Conservation (phyloP, 2,329 filamentous ascomycete genomes). For the Ascosphaera apis region DNA sequence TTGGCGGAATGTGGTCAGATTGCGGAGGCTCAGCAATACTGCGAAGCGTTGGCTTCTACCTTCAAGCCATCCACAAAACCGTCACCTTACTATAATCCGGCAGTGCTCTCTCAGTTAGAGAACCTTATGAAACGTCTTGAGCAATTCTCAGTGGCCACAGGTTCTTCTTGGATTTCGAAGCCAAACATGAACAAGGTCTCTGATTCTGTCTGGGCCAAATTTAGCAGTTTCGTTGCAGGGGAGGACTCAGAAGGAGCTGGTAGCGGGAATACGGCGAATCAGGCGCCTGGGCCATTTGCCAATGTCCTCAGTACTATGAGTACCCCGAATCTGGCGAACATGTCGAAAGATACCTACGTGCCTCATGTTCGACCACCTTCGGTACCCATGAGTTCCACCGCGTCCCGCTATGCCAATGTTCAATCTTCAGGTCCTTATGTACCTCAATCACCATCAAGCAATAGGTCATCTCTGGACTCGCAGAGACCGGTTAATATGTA, state of each 20-base stretch:
- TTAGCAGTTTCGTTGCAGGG: conserved; percentile 89
- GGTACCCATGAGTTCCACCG: conserved; percentile 11
- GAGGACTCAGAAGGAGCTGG: conserved; percentile 53
- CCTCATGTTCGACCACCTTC: conserved; percentile 15
- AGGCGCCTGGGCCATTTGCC: conserved; percentile 56
- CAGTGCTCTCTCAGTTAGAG: conserved; percentile 53
- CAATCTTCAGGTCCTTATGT: conserved; percentile 24
- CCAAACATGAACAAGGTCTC: conserved; percentile 93
- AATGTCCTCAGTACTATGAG: conserved; percentile 56
- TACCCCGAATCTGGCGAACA: conserved; percentile 49
- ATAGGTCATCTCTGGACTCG: conserved; percentile 26
- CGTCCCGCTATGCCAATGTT: conserved; percentile 22
- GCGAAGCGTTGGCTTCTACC: conserved; percentile 61
- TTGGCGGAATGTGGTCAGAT: conserved; percentile 66
- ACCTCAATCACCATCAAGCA: conserved; percentile 28
- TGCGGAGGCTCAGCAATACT: conserved; percentile 73
- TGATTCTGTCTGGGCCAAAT: conserved; percentile 69
- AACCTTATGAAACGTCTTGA: conserved; percentile 66
- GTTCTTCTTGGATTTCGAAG: conserved; percentile 76
- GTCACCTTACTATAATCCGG: conserved; percentile 64
- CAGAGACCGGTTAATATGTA: conserved; percentile 20
- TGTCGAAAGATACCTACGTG: conserved; percentile 43
- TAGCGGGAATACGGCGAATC: conserved; percentile 31
- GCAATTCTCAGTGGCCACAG: conserved; percentile 61
- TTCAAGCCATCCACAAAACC: conserved; percentile 35